phyloP scores from a whole-genome alignment of 1,139 yeast species.

The Keqinozyma sinolaborantium region DNA sequence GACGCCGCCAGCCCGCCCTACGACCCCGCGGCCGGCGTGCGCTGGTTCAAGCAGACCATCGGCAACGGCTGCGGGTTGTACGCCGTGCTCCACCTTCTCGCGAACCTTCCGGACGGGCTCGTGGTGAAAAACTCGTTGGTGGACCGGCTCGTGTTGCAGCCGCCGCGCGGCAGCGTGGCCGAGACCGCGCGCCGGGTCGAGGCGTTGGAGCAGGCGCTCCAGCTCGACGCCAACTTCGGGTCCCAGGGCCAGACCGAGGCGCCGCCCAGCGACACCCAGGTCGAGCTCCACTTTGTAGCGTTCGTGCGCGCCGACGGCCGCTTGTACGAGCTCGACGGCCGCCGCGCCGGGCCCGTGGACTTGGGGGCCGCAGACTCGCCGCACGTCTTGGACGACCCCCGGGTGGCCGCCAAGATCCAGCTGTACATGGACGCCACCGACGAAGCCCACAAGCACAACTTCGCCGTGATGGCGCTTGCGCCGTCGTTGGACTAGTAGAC shows the following conservation, averaged over 20 bases:
- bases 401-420: conserved; percentile 53
- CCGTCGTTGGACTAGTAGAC: conserved; percentile 42
- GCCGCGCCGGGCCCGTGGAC: conserved; percentile 74
- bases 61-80: conserved; percentile 92
- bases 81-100: conserved; percentile 74
- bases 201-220: conserved; percentile 42
- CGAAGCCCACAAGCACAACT: conserved; percentile 55
- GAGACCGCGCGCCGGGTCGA: conserved; percentile 50
- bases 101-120: conserved; percentile 54
- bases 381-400: conserved; percentile 54
- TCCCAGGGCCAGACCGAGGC: conserved; percentile 75
- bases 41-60: conserved; percentile 82
- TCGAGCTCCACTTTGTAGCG: conserved; percentile 76
- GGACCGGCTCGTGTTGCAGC: conserved; percentile 19
- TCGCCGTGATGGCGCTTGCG: conserved; percentile 66
- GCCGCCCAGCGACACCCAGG: conserved; percentile 63
- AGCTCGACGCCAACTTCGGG: conserved; percentile 58
- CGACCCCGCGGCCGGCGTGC: conserved; percentile 7
- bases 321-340: conserved; percentile 84
- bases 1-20: conserved; percentile 22
- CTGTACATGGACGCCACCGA: conserved; percentile 63
- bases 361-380: conserved; percentile 42
- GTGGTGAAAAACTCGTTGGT: conserved; percentile 35
- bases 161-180: conserved; percentile 18
- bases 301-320: conserved; percentile 62